Percentiles rank a stretch among this genome's conserved stretches.
These are phyloP conservation scores for Pythium periplocum DNA, from an alignment of 352 stramenopile genomes.

Conservation along the genomic window DNA sequence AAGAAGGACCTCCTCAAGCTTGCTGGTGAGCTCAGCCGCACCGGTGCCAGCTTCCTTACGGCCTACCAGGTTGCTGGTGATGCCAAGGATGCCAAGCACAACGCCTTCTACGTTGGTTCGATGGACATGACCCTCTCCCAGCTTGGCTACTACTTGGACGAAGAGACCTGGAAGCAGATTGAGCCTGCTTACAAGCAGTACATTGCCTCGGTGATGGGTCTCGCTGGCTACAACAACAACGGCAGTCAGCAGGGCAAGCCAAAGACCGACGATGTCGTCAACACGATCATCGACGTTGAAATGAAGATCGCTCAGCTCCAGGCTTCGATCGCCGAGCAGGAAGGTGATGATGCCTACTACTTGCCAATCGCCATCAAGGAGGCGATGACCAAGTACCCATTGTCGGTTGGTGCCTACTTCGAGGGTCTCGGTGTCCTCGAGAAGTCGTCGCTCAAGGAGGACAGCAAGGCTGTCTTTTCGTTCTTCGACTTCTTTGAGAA, in stretches of 20 bases:
- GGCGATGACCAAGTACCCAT: conserved; percentile 34
- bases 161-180: conserved; percentile 21
- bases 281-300: conserved; percentile 73
- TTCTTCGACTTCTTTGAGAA: conserved; percentile 49
- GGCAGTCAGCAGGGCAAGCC: conserved; percentile 2
- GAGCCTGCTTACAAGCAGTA: conserved; percentile 34
- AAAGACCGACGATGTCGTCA: conserved; percentile 7
- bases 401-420: conserved; percentile 50
- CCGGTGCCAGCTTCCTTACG: conserved; percentile 56
- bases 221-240: conserved; percentile 23
- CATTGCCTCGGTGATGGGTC: conserved; percentile 38
- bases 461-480: conserved; percentile 39
- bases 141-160: conserved; percentile 87
- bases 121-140: conserved; percentile 77
- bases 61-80: conserved; percentile 45
- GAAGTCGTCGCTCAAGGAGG: conserved; percentile 28
- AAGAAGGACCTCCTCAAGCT: conserved; percentile 35
- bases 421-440: conserved; percentile 33
- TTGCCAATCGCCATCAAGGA: conserved; percentile 82
- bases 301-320: conserved; percentile 43
- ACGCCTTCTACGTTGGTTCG: conserved; percentile 71
- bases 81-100: conserved; percentile 71
- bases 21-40: conserved; percentile 36
- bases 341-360: conserved; percentile 56
- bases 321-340: conserved; percentile 40